These are phyloP conservation scores for Orbilia javanica DNA, from an alignment of 2,329 filamentous ascomycete species.

Conservation along the genomic window DNA sequence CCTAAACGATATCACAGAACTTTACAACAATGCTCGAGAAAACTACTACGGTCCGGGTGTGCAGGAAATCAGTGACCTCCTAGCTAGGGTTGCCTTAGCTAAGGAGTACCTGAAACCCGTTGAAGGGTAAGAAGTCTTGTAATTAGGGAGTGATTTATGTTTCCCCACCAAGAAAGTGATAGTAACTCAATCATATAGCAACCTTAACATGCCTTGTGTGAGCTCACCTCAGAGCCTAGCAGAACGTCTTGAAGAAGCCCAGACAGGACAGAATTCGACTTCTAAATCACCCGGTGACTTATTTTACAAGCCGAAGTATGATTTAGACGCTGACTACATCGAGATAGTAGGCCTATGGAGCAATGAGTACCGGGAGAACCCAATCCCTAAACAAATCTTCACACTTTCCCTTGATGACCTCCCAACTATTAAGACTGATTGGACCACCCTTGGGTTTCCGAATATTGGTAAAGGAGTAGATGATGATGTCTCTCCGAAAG, in stretches of 20 bases:
- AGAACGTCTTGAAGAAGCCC: slow-evolving; percentile 23
- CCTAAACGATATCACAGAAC: slow-evolving; percentile 16
- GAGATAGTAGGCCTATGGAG: slow-evolving; percentile 13
- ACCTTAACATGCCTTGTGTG: slow-evolving; percentile 39
- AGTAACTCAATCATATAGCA: background rate
- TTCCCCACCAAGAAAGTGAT: background rate
- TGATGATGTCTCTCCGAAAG: slow-evolving; percentile 14
- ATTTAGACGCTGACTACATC: slow-evolving; percentile 4
- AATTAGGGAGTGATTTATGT: background rate
- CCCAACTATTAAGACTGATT: background rate
- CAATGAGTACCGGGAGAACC: background rate
- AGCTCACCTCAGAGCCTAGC: slow-evolving; percentile 21
- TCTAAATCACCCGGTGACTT: background rate
- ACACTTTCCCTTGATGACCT: slow-evolving; percentile 16
- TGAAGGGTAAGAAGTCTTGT: slow-evolving; percentile 1
- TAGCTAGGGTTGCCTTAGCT: background rate
- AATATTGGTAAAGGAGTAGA: slow-evolving; percentile 12
- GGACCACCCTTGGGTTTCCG: slow-evolving; percentile 37
- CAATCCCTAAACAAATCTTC: background rate
- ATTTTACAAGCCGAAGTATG: slow-evolving; percentile 44
- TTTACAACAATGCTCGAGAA: slow-evolving; percentile 25
- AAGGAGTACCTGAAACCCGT: slow-evolving; percentile 27
- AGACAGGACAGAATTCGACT: background rate
- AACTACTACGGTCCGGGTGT: slow-evolving; percentile 28
- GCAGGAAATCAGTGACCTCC: slow-evolving; percentile 8